A percentile compares a stretch with the other conserved stretches of the same genome.
phyloP scores from a whole-genome alignment of 1,284 basidiomycete genomes.

The Ustilago bromivora region DNA sequence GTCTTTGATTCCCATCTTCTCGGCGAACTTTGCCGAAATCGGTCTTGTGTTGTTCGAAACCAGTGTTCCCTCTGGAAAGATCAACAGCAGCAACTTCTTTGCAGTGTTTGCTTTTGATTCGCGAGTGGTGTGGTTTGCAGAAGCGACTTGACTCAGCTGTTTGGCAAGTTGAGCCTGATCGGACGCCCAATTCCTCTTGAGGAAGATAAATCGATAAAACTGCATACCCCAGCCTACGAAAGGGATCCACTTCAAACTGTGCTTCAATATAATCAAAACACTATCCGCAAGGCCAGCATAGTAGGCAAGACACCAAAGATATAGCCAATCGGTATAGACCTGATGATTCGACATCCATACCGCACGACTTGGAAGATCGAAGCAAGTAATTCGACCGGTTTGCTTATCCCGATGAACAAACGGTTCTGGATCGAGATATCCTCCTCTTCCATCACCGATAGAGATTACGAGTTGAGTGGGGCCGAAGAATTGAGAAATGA shows the following conservation, averaged over 20 bases:
- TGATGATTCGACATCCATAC: slow-evolving; percentile 64
- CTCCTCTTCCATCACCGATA: slow-evolving; percentile 54
- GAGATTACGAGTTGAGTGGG: slow-evolving; percentile 58
- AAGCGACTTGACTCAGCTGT: slow-evolving; percentile 44
- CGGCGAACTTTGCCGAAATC: slow-evolving; percentile 57
- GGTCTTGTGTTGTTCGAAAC: slow-evolving; percentile 58
- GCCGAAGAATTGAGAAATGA: slow-evolving; percentile 61
- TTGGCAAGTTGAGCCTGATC: slow-evolving; percentile 53
- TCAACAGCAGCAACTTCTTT: slow-evolving; percentile 57
- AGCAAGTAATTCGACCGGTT: slow-evolving; percentile 33
- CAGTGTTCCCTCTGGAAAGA: slow-evolving; percentile 65
- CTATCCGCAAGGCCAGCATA: slow-evolving; percentile 54
- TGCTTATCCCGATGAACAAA: slow-evolving; percentile 47
- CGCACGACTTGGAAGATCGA: slow-evolving; percentile 49
- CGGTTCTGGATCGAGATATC: slow-evolving; percentile 47
- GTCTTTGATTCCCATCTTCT: slow-evolving; percentile 74
- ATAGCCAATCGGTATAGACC: slow-evolving; percentile 66
- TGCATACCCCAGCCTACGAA: slow-evolving; percentile 65
- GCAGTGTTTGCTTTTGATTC: slow-evolving; percentile 12
- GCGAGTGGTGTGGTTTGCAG: slow-evolving; percentile 12
- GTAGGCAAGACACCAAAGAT: slow-evolving; percentile 64
- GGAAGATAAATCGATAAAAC: slow-evolving; percentile 65
- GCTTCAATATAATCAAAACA: slow-evolving; percentile 62
- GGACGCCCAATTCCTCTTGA: slow-evolving; percentile 54
- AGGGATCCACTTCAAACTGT: slow-evolving; percentile 59